phyloP scores from a whole-genome alignment of 768 basidiomycete species.

The Naganishia kalamii region DNA sequence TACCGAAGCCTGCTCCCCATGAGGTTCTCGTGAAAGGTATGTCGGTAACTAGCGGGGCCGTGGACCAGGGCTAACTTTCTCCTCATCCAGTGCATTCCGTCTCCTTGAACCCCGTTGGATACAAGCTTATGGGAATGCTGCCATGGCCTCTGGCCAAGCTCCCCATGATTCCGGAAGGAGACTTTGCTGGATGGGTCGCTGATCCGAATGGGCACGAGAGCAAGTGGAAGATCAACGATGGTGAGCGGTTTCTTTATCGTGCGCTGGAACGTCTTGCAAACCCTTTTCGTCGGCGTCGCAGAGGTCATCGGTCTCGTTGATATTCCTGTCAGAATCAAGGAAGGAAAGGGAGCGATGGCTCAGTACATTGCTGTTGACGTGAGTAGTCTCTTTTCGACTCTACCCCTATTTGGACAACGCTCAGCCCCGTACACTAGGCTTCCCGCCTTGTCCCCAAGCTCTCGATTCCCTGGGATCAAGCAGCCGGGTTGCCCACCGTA shows the following conservation, averaged over 20 bases:
- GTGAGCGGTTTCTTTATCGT: background rate
- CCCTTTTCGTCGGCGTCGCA: background rate
- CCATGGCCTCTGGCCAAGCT: slow-evolving; percentile 52
- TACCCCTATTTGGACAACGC: no score
- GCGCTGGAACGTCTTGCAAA: background rate
- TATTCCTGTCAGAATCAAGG: slow-evolving; percentile 2
- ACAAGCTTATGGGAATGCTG: slow-evolving; percentile 30
- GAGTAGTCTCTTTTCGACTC: background rate
- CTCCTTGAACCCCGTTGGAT: slow-evolving; percentile 23
- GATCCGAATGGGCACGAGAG: slow-evolving; percentile 51
- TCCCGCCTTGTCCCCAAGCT: slow-evolving; percentile 50
- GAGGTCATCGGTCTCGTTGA: slow-evolving; percentile 17
- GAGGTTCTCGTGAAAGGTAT: slow-evolving; percentile 52
- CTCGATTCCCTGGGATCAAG: slow-evolving; percentile 55
- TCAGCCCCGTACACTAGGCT: background rate
- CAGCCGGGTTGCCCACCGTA: slow-evolving; percentile 57
- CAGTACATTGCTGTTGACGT: slow-evolving; percentile 25
- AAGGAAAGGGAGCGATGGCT: slow-evolving; percentile 19
- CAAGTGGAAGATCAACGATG: slow-evolving; percentile 12
- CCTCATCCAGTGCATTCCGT: slow-evolving; percentile 16
- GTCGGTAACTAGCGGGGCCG: background rate
- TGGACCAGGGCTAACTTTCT: background rate
- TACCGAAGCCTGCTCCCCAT: slow-evolving; percentile 38
- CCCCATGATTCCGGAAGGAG: slow-evolving; percentile 58
- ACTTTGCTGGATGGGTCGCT: slow-evolving; percentile 60